These are phyloP conservation scores for Penicillium janthinellum DNA, from an alignment of 2,329 filamentous ascomycete species.

Conservation along the genomic window DNA sequence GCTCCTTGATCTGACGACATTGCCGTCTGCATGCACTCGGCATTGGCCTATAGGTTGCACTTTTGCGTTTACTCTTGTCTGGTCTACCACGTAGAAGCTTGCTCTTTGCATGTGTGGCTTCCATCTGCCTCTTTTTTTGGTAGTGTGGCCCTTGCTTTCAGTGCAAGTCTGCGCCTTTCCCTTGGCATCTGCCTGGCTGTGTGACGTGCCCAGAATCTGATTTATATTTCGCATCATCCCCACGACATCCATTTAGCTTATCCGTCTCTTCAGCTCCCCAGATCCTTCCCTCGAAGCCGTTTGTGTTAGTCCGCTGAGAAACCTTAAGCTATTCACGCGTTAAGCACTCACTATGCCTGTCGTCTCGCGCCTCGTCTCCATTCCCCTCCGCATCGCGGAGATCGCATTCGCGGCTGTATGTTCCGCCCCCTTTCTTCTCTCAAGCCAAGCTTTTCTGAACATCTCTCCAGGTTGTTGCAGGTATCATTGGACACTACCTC, in stretches of 20 bases:
- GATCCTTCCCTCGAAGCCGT: neutral
- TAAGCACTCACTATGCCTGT: slow-evolving; percentile 49
- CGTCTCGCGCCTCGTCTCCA: slow-evolving; percentile 57
- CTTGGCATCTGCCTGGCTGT: slow-evolving; percentile 17
- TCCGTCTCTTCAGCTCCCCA: neutral
- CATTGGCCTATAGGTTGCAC: slow-evolving; percentile 12
- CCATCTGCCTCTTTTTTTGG: neutral
- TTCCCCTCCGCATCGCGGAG: slow-evolving; percentile 62
- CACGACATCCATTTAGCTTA: neutral
- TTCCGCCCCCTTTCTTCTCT: neutral
- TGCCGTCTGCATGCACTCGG: slow-evolving; percentile 8
- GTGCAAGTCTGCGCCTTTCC: slow-evolving; percentile 11
- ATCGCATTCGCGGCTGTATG: slow-evolving; percentile 70
- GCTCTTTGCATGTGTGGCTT: neutral
- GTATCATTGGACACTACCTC: slow-evolving; percentile 68
- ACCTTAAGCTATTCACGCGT: neutral
- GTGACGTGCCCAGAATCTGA: slow-evolving; percentile 8
- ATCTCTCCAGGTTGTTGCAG: slow-evolving; percentile 58
- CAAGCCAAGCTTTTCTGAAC: neutral
- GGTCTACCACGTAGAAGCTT: slow-evolving; percentile 1
- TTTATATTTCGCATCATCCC: slow-evolving; percentile 20
- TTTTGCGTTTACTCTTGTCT: neutral
- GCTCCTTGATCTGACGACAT: slow-evolving; percentile 20
- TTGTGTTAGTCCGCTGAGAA: neutral
- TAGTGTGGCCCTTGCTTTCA: slow-evolving; percentile 22